Conservation (phyloP, 2,329 filamentous ascomycete species). For the Monosporascus sp. region DNA sequence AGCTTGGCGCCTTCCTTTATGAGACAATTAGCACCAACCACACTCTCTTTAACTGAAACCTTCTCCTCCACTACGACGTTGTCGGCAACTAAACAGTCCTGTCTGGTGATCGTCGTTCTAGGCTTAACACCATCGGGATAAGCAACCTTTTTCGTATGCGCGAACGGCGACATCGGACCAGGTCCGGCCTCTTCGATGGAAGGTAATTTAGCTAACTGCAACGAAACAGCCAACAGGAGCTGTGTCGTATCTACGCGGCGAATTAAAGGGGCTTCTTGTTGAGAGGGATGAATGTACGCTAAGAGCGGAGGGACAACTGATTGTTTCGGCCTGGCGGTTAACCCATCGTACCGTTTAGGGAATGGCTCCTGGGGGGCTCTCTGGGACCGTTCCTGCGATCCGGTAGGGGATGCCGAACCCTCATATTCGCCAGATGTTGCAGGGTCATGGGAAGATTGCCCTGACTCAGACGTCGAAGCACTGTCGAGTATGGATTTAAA, state of each 20-base stretch:
- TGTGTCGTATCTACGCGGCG: constrained; percentile 84
- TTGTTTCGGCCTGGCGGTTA: constrained; percentile 20
- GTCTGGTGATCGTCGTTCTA: constrained; percentile 74
- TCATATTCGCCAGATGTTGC: constrained; percentile 8
- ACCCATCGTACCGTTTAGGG: constrained; percentile 17
- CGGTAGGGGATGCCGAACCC: constrained; percentile 11
- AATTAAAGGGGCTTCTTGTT: constrained; percentile 57
- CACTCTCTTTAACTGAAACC: constrained; percentile 84
- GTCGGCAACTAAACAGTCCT: constrained; percentile 77
- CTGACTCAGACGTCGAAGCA: constrained; percentile 34
- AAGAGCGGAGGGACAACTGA: constrained; percentile 63
- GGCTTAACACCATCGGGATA: constrained; percentile 77
- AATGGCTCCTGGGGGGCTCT: constrained; percentile 13
- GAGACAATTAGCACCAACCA: constrained; percentile 81
- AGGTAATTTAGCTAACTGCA: constrained; percentile 81
- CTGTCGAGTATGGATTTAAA: constrained; percentile 60
- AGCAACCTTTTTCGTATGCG: constrained; percentile 73
- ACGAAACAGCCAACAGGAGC: constrained; percentile 73
- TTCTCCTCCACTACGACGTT: constrained; percentile 89
- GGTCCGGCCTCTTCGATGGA: constrained; percentile 59
- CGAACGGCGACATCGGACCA: constrained; percentile 62
- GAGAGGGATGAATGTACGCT: constrained; percentile 71
- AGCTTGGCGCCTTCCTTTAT: constrained; percentile 83
- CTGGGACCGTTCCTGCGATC: constrained; percentile 14
- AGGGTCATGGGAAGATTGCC: constrained; percentile 22